Evolutionary conservation across 179 eudicot species (phyloP).

Genomic region (Monotropa hypopitys): DNA sequence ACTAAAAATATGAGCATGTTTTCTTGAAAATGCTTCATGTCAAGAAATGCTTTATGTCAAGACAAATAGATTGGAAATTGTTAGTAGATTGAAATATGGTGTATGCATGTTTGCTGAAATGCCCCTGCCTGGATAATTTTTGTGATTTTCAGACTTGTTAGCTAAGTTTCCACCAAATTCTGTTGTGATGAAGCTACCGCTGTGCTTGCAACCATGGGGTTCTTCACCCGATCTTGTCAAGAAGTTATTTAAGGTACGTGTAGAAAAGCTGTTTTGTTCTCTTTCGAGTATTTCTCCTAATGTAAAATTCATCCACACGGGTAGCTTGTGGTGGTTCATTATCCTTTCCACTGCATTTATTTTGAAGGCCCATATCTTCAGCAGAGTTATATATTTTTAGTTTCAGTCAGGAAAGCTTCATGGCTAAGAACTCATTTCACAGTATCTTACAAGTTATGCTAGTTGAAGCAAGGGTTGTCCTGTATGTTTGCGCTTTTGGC

Average conservation of each 20-base stretch:
- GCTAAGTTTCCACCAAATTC: conserved; percentile 83
- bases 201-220: conserved; percentile 61
- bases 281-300: background rate
- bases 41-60: background rate
- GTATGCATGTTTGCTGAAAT: background rate
- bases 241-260: conserved; percentile 71
- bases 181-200: conserved; percentile 54
- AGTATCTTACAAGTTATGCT: background rate
- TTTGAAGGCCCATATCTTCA: background rate
- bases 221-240: conserved; percentile 71
- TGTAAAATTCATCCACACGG: background rate
- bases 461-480: background rate
- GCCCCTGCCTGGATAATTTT: background rate
- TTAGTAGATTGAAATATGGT: background rate
- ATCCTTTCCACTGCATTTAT: background rate
- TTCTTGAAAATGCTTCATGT: background rate
- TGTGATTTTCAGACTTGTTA: conserved; percentile 44
- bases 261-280: background rate
- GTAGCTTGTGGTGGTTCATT: background rate
- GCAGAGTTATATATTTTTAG: background rate
- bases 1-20: background rate
- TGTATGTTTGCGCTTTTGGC: background rate
- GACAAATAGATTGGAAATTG: background rate
- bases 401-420: background rate
- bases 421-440: background rate